Evolutionary conservation across 305 asterid genomes (phyloP).

Genomic region (Ruellia speciosa): DNA sequence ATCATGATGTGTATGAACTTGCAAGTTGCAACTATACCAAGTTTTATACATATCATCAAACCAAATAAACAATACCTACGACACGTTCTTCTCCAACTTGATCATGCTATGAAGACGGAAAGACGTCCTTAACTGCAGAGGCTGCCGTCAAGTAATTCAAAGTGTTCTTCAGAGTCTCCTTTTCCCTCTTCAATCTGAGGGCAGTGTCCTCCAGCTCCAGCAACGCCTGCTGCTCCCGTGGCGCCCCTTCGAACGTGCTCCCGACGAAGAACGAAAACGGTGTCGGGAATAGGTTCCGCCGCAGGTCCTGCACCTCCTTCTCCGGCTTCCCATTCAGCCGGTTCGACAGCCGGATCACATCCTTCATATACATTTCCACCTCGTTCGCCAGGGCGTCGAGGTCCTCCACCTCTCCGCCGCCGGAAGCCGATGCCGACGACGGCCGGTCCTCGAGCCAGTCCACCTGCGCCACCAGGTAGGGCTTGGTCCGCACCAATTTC

Average conservation of each 20-base stretch:
- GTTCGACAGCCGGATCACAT: conserved; percentile 78
- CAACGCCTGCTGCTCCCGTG: conserved; percentile 95
- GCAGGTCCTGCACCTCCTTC: conserved; percentile 62
- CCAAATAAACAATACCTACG: conserved; percentile 1
- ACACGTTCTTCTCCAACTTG: neutral
- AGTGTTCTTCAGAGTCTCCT: conserved; percentile 85
- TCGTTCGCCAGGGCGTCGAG: conserved; percentile 59
- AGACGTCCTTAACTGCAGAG: conserved; percentile 91
- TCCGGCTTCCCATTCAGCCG: conserved; percentile 81
- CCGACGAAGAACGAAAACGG: conserved; percentile 93
- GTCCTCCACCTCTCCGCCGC: conserved; percentile 50
- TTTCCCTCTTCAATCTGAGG: conserved; percentile 77
- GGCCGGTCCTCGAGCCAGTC: conserved; percentile 95
- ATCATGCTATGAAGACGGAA: conserved; percentile 51
- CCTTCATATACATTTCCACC: conserved; percentile 77
- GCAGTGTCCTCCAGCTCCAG: conserved; percentile 88
- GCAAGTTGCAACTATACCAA: neutral
- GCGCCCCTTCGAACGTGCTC: conserved; percentile 89
- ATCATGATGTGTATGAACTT: neutral
- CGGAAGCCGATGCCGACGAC: conserved; percentile 12
- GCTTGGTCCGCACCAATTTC: conserved; percentile 62
- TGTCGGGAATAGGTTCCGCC: conserved; percentile 79
- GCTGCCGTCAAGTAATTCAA: conserved; percentile 86
- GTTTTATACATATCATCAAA: neutral
- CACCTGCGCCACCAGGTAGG: conserved; percentile 83